Percentiles rank a stretch among this genome's conserved stretches.
Conservation (phyloP, 257 asterid species). For the Capsicum baccatum region DNA sequence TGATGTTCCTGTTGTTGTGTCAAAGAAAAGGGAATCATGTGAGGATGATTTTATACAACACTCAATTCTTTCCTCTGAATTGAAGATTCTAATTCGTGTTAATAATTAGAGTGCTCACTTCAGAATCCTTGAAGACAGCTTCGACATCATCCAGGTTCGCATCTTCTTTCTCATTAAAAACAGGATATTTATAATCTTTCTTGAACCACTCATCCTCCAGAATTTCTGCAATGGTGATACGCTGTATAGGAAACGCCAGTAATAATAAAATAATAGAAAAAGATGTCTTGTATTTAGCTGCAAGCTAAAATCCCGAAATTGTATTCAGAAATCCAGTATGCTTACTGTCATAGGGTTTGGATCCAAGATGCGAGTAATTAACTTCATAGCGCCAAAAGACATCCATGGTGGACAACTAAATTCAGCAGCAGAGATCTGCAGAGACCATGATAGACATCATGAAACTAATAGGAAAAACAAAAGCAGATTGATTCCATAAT, state of each 20-base stretch:
- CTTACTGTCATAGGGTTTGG: constrained; percentile 86
- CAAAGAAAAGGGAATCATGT: not conserved
- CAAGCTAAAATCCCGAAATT: not conserved
- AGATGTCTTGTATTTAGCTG: not conserved
- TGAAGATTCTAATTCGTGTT: too few relatives aligned
- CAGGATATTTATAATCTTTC: constrained; percentile 79
- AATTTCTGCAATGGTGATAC: constrained; percentile 71
- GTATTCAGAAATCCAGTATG: not conserved
- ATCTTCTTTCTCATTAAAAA: constrained; percentile 78
- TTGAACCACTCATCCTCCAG: constrained; percentile 88
- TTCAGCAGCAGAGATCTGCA: constrained; percentile 82
- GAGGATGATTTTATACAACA: constrained; percentile 27
- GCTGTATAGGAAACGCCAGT: constrained; percentile 49
- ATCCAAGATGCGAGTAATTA: constrained; percentile 78
- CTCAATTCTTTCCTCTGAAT: not conserved
- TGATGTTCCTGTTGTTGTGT: constrained; percentile 64
- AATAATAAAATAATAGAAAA: constrained; percentile 22
- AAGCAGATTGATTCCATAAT: constrained; percentile 14
- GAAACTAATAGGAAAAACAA: constrained; percentile 31
- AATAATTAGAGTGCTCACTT: constrained; percentile 46
- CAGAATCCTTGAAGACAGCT: constrained; percentile 87
- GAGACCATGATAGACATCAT: constrained; percentile 25
- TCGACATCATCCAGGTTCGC: constrained; percentile 88
- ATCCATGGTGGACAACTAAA: constrained; percentile 98
- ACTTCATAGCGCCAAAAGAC: constrained; percentile 79